phyloP scores from a whole-genome alignment of 2,329 filamentous ascomycete genomes.

The Pseudogymnoascus sp. region DNA sequence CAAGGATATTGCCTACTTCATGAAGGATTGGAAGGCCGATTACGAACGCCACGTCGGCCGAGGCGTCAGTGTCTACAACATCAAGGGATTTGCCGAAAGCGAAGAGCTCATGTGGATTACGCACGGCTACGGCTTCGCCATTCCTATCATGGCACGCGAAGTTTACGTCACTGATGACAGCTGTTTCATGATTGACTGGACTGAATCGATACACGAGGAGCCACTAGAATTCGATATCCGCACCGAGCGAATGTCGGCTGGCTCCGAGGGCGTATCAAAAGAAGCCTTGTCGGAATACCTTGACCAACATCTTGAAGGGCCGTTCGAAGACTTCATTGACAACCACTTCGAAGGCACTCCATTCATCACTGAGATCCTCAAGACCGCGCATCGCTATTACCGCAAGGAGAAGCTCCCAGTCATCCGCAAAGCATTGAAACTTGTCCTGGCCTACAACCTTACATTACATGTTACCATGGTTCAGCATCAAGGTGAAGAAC shows the following conservation, averaged over 20 bases:
- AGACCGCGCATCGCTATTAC: conserved; percentile 92
- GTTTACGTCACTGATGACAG: conserved; percentile 87
- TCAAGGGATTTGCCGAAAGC: conserved; percentile 71
- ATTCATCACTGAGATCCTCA: conserved; percentile 91
- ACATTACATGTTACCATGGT: conserved; percentile 93
- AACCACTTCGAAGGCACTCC: conserved; percentile 94
- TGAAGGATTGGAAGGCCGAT: conserved; percentile 98
- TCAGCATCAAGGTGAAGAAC: conserved; percentile 77
- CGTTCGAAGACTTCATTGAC: conserved; percentile 88
- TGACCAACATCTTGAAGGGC: conserved; percentile 86
- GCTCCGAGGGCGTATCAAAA: conserved; percentile 76
- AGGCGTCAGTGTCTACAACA: conserved; percentile 86
- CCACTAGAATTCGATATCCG: conserved; percentile 77
- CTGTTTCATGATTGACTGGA: conserved; percentile 91
- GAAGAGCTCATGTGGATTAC: conserved; percentile 81
- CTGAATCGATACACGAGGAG: conserved; percentile 69
- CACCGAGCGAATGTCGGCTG: conserved; percentile 82
- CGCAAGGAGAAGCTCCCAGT: conserved; percentile 79
- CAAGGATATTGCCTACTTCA: conserved; percentile 96
- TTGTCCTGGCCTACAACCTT: conserved; percentile 91
- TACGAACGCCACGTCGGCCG: conserved; percentile 84
- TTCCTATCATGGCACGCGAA: conserved; percentile 89
- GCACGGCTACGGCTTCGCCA: conserved; percentile 87
- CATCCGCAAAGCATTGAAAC: conserved; percentile 90
- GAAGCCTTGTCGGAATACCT: conserved; percentile 83